These are phyloP conservation scores for Trypanosoma conorhini DNA, from an alignment of 208 protist species.

Conservation along the genomic window DNA sequence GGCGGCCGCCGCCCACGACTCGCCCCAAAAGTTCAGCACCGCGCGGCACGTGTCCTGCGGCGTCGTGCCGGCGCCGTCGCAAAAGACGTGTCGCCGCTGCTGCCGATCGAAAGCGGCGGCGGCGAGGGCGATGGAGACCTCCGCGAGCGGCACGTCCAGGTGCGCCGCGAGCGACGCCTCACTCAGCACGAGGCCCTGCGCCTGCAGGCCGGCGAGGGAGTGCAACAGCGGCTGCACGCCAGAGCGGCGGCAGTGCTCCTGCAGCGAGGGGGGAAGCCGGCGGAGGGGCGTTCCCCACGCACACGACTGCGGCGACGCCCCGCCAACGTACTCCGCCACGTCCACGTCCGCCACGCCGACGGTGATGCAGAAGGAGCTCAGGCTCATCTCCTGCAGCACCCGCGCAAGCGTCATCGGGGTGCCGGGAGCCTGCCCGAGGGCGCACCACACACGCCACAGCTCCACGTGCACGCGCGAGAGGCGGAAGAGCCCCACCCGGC, in stretches of 20 bases:
- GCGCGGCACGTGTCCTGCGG: constrained; percentile 18
- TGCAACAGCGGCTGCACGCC: constrained; percentile 41
- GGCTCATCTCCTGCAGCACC: constrained; percentile 64
- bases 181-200: constrained; percentile 38
- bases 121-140: constrained; percentile 25
- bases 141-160: constrained; percentile 22
- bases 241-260: constrained; percentile 40
- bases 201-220: constrained; percentile 44
- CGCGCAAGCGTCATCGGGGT: constrained; percentile 32
- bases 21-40: constrained; percentile 71
- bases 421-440: constrained; percentile 5
- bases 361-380: constrained; percentile 85
- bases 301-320: neutral
- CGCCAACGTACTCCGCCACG: constrained; percentile 26
- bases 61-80: neutral
- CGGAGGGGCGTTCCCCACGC: constrained; percentile 51
- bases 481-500: constrained; percentile 38
- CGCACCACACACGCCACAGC: constrained; percentile 71
- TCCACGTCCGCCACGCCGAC: constrained; percentile 65
- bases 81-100: constrained; percentile 5
- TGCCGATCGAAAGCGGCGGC: neutral
- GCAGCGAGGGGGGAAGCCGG: constrained; percentile 51
- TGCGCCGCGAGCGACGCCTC: constrained; percentile 27
- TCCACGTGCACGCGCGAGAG: constrained; percentile 75
- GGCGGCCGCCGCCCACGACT: constrained; percentile 23